Evolutionary conservation across 306 rosid species (phyloP), one percentile per base, ranked within the genome.

Genomic region (Mimosa bimucronata): DNA sequence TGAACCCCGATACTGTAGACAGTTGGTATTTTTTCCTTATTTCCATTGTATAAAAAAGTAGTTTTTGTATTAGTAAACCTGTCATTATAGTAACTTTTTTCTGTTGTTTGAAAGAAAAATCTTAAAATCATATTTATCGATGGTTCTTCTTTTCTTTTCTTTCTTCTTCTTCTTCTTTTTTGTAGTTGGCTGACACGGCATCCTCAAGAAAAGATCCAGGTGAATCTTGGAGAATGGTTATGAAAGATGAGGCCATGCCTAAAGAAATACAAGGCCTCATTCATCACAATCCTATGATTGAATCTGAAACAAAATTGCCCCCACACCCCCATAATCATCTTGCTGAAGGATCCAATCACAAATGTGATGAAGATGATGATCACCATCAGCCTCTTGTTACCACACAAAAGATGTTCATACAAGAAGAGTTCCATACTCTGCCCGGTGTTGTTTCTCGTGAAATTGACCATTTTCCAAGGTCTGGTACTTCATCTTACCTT

Each of bases 181-280:
- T 48, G 6, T 55, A 85, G 88, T 34, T 62, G 58, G 37, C 25
- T 60, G 74, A 42, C 25, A 25, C 21, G 13, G 21, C 55, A 69
- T 1, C 74, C 74, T 41, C 74, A 25, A 58, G 74, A 69, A 69
- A 69, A 41, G 81, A 68, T 31, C 4, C 31, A 11, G 83, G 73
- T 1, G 76, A 78, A 52, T 62, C 78, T 2, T 85, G 88, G 85
- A 74, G 79, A 50, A 45, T 60, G 65, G 15, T 40, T 2, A 48
- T 73, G 80, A 85, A 77, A 81, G 74, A 77, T 16, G 74, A 81
- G 6, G 15, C 65, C 30, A 61, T 66, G 73, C 65, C 65, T 8
- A 15, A 67, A 48, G 82, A 75, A 53, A 64, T 30, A 69, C 55
- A 42, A 44, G 74, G 77, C 21, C 65, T 38, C 19, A 5, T 68